Evolutionary conservation across 2,329 filamentous ascomycete genomes (phyloP), one percentile per base, ranked within the genome.

Genomic region (Ophiocordyceps australis): DNA sequence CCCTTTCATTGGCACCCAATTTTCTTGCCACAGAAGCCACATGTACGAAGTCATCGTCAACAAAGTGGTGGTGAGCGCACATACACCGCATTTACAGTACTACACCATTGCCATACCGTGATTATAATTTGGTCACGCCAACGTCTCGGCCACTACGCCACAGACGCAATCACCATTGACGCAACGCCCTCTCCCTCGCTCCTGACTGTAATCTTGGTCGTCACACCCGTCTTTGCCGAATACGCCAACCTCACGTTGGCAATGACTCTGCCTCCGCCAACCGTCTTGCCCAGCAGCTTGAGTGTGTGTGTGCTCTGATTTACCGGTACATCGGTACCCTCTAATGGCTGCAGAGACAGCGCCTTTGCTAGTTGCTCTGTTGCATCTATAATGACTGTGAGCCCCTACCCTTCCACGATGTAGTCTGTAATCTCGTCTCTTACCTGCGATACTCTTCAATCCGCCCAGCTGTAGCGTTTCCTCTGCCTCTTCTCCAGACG

Each of bases 211-310:
- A 98, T 82, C 68, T 95, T 95, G 43, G 86, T 91, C 30, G 89
- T 94, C 15, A 95, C 83, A 27, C 89, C 89, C 25, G 75, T 76
- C 65, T 91, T 93, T 41, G 78, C 73, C 33, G 81, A 91, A 55
- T 73, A 94, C 1, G 85, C 89, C 85, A 98, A 93, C 52, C 83
- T 71, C 35, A 95, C 72, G 36, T 71, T 74, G 32, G 78, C 79
- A 29, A 85, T 81, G 11, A 98, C 86, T 43, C 77, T 76, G 37
- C 89, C 89, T 19, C 86, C 89, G 18, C 69, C 74, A 34, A 95
- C 75, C 22, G 82, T 93, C 71, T 94, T 95, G 47, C 89, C 89
- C 49, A 94, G 78, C 19, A 98, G 62, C 58, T 93, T 95, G 47
- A 98, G 74, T 4, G 83, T 85, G 52, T 98, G 89, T 34, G 85